These are phyloP conservation scores for Sporothrix sp. DNA, from an alignment of 2,329 filamentous ascomycete genomes.

Conservation along the genomic window DNA sequence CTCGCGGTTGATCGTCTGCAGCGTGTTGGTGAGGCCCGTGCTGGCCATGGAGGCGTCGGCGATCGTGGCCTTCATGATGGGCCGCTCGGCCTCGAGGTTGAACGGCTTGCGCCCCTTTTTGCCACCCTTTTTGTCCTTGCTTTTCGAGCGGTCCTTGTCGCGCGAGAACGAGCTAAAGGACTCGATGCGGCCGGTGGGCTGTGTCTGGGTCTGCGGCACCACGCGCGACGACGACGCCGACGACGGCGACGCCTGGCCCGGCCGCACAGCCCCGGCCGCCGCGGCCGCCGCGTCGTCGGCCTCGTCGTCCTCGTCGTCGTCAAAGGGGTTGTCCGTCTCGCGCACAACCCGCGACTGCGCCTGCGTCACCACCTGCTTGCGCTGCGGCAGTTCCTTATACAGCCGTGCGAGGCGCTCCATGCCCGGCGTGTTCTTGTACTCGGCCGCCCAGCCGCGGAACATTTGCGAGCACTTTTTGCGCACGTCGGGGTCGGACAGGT, in stretches of 20 bases:
- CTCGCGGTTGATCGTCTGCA: constrained; percentile 88
- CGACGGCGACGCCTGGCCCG: constrained; percentile 17
- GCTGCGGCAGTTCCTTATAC: constrained; percentile 58
- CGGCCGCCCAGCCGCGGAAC: constrained; percentile 75
- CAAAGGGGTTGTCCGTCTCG: constrained; percentile 68
- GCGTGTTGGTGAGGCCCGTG: constrained; percentile 79
- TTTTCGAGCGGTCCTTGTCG: neutral
- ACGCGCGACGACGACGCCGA: constrained; percentile 10
- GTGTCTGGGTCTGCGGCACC: constrained; percentile 13
- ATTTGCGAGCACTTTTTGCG: constrained; percentile 77
- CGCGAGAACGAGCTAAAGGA: constrained; percentile 33
- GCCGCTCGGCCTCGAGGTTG: constrained; percentile 79
- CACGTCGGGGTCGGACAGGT: constrained; percentile 77
- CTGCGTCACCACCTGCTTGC: constrained; percentile 63
- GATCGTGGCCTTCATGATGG: constrained; percentile 76
- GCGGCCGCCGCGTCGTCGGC: constrained; percentile 22
- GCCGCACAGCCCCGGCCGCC: constrained; percentile 10
- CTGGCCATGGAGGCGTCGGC: constrained; percentile 81
- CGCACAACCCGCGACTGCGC: constrained; percentile 74
- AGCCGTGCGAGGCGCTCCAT: constrained; percentile 71
- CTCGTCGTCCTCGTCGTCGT: constrained; percentile 53
- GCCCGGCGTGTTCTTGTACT: constrained; percentile 72
- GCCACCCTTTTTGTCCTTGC: constrained; percentile 43
- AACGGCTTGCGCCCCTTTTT: constrained; percentile 58
- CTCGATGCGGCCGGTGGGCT: constrained; percentile 25